phyloP scores from a whole-genome alignment of 1,139 yeast genomes.

The Candida sojae region DNA sequence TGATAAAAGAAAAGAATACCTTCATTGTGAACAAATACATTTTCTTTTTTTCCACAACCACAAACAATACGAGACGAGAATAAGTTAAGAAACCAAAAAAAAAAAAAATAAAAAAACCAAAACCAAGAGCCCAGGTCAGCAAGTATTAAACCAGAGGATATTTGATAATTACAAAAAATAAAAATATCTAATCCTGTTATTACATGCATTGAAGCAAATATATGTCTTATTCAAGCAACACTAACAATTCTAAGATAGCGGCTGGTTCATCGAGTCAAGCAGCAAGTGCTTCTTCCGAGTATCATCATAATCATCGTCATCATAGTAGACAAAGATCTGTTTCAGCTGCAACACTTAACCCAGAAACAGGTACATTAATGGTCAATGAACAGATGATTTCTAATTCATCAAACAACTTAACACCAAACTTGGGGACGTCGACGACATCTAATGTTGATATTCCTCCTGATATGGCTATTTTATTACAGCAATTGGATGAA shows the following conservation, averaged over 20 bases:
- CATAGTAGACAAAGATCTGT: constrained; percentile 13
- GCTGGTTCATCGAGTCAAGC: neutral
- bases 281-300: neutral
- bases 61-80: too few relatives aligned
- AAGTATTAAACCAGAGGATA: too few relatives aligned
- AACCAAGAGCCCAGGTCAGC: too few relatives aligned
- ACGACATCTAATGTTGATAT: constrained; percentile 26
- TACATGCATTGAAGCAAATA: neutral
- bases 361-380: constrained; percentile 12
- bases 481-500: constrained; percentile 45
- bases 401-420: constrained; percentile 10
- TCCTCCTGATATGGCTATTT: constrained; percentile 49
- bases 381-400: constrained; percentile 4
- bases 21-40: too few relatives aligned
- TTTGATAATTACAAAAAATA: too few relatives aligned
- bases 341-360: constrained; percentile 14
- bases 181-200: neutral
- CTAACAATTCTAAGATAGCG: neutral
- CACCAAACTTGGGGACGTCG: constrained; percentile 8
- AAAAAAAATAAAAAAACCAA: too few relatives aligned
- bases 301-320: neutral
- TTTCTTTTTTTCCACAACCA: too few relatives aligned
- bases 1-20: too few relatives aligned
- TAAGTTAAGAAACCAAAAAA: too few relatives aligned
- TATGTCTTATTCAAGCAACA: constrained; percentile 2